A percentile compares a stretch with the other conserved stretches of the same genome.
phyloP scores from a whole-genome alignment of 2,329 filamentous ascomycete species.

The Xylariales sp. region DNA sequence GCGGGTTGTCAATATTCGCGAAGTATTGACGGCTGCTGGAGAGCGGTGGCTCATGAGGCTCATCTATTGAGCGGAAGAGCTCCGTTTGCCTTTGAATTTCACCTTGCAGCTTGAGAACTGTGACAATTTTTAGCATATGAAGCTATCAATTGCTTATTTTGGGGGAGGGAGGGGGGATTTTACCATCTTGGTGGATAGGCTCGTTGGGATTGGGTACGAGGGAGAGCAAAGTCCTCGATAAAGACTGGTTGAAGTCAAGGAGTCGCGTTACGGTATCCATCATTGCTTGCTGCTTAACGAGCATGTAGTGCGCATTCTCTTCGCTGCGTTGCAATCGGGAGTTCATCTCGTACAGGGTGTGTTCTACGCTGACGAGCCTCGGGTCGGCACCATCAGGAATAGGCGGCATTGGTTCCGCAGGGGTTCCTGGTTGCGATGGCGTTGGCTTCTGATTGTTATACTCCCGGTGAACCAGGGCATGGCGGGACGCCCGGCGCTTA shows the following conservation, averaged over 20 bases:
- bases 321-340: conserved; percentile 74
- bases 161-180: conserved; percentile 32
- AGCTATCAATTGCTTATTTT: no score
- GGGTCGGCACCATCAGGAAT: conserved; percentile 72
- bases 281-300: conserved; percentile 74
- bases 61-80: conserved; percentile 51
- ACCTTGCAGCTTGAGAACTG: conserved; percentile 52
- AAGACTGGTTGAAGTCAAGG: conserved; percentile 76
- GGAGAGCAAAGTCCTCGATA: conserved; percentile 70
- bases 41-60: conserved; percentile 63
- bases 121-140: conserved; percentile 18
- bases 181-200: conserved; percentile 77
- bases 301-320: conserved; percentile 75
- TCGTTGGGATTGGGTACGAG: conserved; percentile 73
- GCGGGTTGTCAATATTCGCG: conserved; percentile 65
- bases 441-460: conserved; percentile 75
- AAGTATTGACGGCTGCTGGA: conserved; percentile 64
- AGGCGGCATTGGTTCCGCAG: conserved; percentile 71
- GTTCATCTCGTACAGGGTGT: conserved; percentile 76
- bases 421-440: conserved; percentile 76
- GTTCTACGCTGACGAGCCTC: conserved; percentile 71
- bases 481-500: conserved; percentile 87
- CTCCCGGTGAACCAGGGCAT: conserved; percentile 89
- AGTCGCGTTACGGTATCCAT: conserved; percentile 73
- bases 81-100: conserved; percentile 61